Base-by-base conservation (phyloP, 1,139 yeast species). In the Suhomyces chickasaworum region DNA sequence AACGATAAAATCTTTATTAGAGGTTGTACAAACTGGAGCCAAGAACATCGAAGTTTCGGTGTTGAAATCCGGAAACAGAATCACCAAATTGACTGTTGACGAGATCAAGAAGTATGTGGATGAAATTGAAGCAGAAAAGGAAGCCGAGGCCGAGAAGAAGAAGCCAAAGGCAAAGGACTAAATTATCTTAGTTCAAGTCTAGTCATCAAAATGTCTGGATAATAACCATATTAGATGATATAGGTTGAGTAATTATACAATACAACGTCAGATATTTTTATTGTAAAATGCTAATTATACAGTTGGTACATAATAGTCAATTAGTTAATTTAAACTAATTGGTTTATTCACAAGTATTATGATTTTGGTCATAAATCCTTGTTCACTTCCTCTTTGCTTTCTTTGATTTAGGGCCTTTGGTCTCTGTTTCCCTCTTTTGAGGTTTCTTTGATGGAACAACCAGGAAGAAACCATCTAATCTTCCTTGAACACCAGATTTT, bases 11-110 rank as follows among this genome's bases (percentile, higher is more conserved):
- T 83, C 96, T 21, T 77, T 93, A 59, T 78, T 93, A 58, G 99
- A 93, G 67, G 98, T 93, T 45, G 99, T 93, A 23, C 99, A 95
- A 71, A 91, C 98, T 2, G 99, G 99, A 33, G 96, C 97, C 37
- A 88, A 89, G 65, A 93, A 93, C 66, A 90, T 93, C 63, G 99
- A 93, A 68, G 84, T 93, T 47, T 87, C 96, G 12, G 86, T 95
- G 40, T 83, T 93, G 79, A 81, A 80, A 54, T 88, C 97, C 29
- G 81, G 80, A 49, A 73, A 77, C 54, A 60, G 66, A 39, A 78
- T 83, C 54, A 68, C 75, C 52, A 71, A 76, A 49, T 75, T 87
- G 64, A 73, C 82, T 23, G 78, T 82, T 47, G 97, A 88, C 25
- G 89, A 86, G 56, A 83, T 95, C 54, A 87, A 83, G 55, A 76